Base-by-base conservation (phyloP, 257 asterid genomes). In the Nicotiana paniculata region DNA sequence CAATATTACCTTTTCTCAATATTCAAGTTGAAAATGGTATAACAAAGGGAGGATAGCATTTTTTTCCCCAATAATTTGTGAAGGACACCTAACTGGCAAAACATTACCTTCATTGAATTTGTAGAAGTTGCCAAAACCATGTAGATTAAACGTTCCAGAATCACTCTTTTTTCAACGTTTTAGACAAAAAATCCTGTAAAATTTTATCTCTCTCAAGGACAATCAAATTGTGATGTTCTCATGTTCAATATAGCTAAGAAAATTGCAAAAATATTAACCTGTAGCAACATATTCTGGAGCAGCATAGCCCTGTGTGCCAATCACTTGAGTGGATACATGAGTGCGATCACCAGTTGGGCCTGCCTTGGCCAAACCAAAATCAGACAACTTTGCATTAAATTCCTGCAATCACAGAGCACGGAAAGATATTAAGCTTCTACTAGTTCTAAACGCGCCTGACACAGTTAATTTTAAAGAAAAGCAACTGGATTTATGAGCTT, bases 211-310 rank as follows among this genome's bases (percentile, higher is more conserved):
- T 30, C 75, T 16, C 24, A 15, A 33, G 48, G 11, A 67, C 76
- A 33, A 67, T 17, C 16, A 33, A 17, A 67, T 35, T 67, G 76
- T 17, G 3, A 67, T 33, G 76, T 43, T 15, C 53, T 17, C 28
- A 35, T 33, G 76, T 43, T 15, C 53, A 35, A 33, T 16, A 17
- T 67, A 67, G 16, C 43, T 6, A 26, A 5, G 62, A n/a, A 3
- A 48, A 13, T 24, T 12, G 79, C 8, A 48, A 79, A 58, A 63
- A 57, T 33, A 84, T 69, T 58, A 33, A 95, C 97, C 98, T 88
- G 97, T 93, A 82, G 97, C 95, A 1, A 95, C 97, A 65, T 95
- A 95, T 84, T 95, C 99, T 15, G 98, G 99, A 2, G 99, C 99
- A 61, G 97, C 98, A 86, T 95, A 95, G 46, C 98, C 99, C 3